A percentile compares a stretch with the other conserved stretches of the same genome.
phyloP scores from a whole-genome alignment of 139 green algal species.

The Auxenochlorella pyrenoidosa region DNA sequence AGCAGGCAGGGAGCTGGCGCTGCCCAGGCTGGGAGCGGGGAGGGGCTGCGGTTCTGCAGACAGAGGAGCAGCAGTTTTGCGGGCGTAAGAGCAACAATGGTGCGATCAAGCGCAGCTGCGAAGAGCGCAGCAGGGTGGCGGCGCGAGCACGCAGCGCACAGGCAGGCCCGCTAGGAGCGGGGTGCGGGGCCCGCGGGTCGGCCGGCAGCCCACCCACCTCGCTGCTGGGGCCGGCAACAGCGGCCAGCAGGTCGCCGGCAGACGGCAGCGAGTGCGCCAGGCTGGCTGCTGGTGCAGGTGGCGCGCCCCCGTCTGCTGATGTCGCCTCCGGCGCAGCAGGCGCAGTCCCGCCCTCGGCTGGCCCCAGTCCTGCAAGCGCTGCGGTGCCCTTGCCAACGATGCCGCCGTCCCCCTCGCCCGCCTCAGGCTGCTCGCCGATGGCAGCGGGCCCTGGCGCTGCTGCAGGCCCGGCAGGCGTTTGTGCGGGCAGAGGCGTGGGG shows the following conservation, averaged over 20 bases:
- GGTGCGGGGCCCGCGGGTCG: too few relatives aligned
- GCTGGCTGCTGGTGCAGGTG: not conserved
- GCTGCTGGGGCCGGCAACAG: not conserved
- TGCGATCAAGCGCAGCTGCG: too few relatives aligned
- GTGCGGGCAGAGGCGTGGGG: not conserved
- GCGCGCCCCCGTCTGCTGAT: not conserved
- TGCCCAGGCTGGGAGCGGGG: conserved; percentile 7
- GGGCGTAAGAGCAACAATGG: not conserved
- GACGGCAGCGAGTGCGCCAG: not conserved
- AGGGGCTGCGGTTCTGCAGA: conserved; percentile 1
- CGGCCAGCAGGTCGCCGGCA: conserved; percentile 7
- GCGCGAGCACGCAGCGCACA: not conserved
- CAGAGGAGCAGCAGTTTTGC: not conserved
- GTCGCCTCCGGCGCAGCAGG: not conserved
- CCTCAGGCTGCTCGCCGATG: not conserved
- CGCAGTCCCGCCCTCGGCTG: not conserved
- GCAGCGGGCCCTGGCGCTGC: not conserved
- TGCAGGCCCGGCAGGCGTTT: not conserved
- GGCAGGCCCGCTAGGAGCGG: too few relatives aligned
- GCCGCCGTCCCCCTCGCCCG: not conserved
- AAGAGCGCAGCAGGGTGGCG: not conserved
- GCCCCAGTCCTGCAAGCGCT: not conserved
- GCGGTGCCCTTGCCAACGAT: not conserved
- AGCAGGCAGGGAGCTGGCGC: not conserved
- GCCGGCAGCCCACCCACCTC: not conserved